A percentile compares a stretch with the other conserved stretches of the same genome.
These are phyloP conservation scores for Miamiensis avidus DNA, from an alignment of 169 alveolate species.

Conservation along the genomic window DNA sequence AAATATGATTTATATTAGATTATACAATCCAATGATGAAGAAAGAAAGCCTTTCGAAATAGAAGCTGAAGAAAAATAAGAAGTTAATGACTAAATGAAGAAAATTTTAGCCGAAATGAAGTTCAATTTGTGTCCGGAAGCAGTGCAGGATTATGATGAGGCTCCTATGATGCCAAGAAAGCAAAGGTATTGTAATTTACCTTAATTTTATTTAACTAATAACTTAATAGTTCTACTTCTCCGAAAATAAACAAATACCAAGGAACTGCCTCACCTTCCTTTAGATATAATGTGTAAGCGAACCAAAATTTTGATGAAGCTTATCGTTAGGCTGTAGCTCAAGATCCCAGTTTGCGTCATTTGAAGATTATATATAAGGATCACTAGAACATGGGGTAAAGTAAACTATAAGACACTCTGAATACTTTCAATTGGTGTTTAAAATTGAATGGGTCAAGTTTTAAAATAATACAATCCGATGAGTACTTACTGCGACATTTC, in stretches of 20 bases:
- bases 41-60: not conserved
- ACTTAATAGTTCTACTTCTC: no score
- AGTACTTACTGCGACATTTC: constrained; percentile 26
- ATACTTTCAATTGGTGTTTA: not conserved
- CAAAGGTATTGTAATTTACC: not conserved
- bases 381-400: not conserved
- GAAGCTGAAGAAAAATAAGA: not conserved
- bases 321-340: no score
- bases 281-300: no score
- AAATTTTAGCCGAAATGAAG: not conserved
- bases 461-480: not conserved
- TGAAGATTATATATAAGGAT: no score
- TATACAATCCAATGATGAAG: not conserved
- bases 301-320: no score
- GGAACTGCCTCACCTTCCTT: no score
- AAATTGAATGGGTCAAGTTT: constrained; percentile 17
- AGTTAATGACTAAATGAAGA: not conserved
- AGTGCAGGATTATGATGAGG: not conserved
- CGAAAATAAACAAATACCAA: no score
- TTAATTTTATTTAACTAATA: no score
- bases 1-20: no score
- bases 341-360: not conserved
- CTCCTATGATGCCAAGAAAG: not conserved
- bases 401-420: not conserved
- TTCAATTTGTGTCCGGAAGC: not conserved